These are phyloP conservation scores for Candida dubliniensis DNA, from an alignment of 1,139 yeast genomes.

Conservation along the genomic window DNA sequence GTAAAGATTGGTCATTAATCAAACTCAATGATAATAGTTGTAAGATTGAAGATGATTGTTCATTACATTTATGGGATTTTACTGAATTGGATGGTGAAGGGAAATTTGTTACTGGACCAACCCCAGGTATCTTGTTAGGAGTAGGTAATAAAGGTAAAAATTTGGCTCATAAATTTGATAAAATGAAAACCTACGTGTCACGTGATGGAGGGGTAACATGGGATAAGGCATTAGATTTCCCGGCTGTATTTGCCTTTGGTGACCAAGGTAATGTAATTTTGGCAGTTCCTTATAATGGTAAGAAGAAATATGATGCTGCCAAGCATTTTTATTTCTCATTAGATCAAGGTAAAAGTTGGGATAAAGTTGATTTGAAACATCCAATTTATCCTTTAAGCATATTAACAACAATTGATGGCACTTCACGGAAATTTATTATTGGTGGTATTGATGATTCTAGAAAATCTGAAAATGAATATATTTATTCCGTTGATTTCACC, in stretches of 20 bases:
- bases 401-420: conserved; percentile 71
- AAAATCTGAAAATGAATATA: conserved; percentile 18
- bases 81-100: conserved; percentile 57
- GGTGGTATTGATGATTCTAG: conserved; percentile 40
- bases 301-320: conserved; percentile 18
- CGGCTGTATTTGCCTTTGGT: conserved; percentile 65
- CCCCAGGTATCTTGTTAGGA: conserved; percentile 72
- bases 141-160: conserved; percentile 53
- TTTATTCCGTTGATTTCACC: conserved; percentile 60
- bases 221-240: conserved; percentile 55
- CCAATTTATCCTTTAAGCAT: conserved; percentile 47
- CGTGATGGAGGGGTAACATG: conserved; percentile 80
- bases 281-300: conserved; percentile 50
- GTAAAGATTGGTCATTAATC: conserved; percentile 59
- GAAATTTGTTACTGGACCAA: conserved; percentile 57
- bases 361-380: conserved; percentile 47
- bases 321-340: conserved; percentile 56
- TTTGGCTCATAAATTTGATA: conserved; percentile 21
- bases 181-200: conserved; percentile 59
- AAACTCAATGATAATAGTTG: conserved; percentile 49
- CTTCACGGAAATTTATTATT: conserved; percentile 61
- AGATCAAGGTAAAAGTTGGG: conserved; percentile 77
- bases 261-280: conserved; percentile 78
- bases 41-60: conserved; percentile 47
- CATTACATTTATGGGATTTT: conserved; percentile 55